Evolutionary conservation across 371 early-diverging fungal species (phyloP), one percentile per base, ranked within the genome.

Genomic region (Dinochytrium kinnereticum): DNA sequence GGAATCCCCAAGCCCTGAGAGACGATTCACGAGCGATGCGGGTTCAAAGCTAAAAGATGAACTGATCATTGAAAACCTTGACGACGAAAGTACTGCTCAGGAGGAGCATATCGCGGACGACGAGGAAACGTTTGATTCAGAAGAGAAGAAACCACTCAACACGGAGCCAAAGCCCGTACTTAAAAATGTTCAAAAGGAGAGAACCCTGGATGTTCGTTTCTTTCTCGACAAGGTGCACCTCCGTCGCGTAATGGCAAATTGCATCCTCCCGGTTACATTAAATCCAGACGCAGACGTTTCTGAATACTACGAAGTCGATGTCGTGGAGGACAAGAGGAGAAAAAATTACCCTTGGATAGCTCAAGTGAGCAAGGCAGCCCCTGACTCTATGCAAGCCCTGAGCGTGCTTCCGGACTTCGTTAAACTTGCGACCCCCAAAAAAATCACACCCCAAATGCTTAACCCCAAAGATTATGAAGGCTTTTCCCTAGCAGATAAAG

Each of bases 341-440:
- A 44, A 40, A 66, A 26, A 26, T 7, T 66, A 66, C 28, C 66
- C 66, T 2, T 66, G 66, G 66, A 7, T 66, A 10, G 66, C 66
- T 2, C 13, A 40, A 15, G 44, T 30, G 10, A 19, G 19, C 66
- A 40, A 38, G 26, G 10, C 44, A 5, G 26, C 66, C 24, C 21
- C 38, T 3, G 30, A 15, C 44, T 39, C 26, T 19, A 26, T 44
- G 38, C 2, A 5, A 66, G 38, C 66, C 24, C 5, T 40, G 2
- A 15, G n/a, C 2, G 15, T 10, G 1, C 19, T 66, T 3, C 66
- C 66, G 26, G 30, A 13, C 24, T 40, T 30, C 30, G 66, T 66
- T 3, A 37, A 66, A 44, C 66, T 66, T 19, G 44, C 49, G n/a
- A 66, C 21, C 17, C 66, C 66, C 5, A 66, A 66, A 44, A 3